Conservation (phyloP, 306 rosid species). For the Dryas octopetala region DNA sequence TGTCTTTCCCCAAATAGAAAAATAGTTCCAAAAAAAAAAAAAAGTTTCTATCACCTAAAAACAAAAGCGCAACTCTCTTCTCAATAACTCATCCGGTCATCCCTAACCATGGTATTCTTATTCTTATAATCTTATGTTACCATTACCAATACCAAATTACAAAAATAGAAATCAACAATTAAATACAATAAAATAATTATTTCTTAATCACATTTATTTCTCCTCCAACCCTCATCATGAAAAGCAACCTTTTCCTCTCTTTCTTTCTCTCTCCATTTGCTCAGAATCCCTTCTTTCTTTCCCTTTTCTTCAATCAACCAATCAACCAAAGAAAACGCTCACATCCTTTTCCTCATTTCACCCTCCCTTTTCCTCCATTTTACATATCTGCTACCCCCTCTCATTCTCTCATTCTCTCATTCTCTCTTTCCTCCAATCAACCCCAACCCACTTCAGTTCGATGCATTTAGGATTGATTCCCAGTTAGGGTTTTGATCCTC, state of each 20-base stretch:
- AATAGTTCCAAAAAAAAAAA: no score
- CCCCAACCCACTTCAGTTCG: not conserved
- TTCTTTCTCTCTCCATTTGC: not conserved
- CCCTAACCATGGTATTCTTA: no score
- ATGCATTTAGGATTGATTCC: constrained; percentile 10
- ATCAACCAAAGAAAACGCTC: not conserved
- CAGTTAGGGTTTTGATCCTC: constrained; percentile 36
- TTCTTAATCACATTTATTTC: not conserved
- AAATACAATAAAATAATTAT: no score
- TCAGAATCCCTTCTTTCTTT: not conserved
- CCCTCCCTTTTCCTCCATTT: not conserved
- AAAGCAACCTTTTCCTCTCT: not conserved
- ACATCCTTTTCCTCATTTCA: not conserved
- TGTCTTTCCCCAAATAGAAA: no score
- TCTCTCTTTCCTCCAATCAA: constrained; percentile 3
- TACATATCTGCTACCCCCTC: not conserved
- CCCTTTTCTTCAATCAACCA: not conserved
- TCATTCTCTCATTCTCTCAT: not conserved
- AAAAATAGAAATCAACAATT: no score
- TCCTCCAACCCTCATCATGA: not conserved
- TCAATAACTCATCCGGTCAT: no score
- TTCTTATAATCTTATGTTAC: no score
- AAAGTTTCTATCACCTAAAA: no score
- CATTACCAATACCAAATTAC: no score
- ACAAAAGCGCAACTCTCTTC: no score